Base-by-base conservation (phyloP, 495 filamentous ascomycete genomes). In the Penicillium longicatenatum region DNA sequence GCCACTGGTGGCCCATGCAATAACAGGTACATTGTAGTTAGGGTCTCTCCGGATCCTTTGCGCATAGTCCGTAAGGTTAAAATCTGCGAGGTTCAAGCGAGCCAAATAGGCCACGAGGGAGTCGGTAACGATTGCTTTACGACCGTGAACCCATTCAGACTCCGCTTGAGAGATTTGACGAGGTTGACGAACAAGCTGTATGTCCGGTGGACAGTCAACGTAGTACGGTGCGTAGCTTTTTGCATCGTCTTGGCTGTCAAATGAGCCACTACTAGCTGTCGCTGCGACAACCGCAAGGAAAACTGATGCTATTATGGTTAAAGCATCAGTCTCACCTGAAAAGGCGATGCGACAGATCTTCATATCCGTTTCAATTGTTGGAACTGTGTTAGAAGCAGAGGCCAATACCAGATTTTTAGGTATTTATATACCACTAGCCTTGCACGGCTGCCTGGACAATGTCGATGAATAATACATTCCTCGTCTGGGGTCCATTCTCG, bases 1-100 rank as follows among this genome's bases (percentile, higher is more conserved):
- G 21, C 41, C 41, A 21, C 41, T 44, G 41, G 41, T 44, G 20
- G 41, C 41, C 41, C 41, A 44, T 21, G 41, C 41, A 44, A 44
- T 44, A 17, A 44, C 41, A 10, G 41, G 41, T 5, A 44, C 41
- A 20, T 44, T 44, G 17, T 19, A 19, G 41, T 44, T 7, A 21
- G 17, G 17, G 9, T 44, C 20, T 12, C 11, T 1, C 19, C 21
- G 17, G 5, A 44, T 44, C 12, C 10, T 44, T 8, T 44, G 9
- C 6, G 17, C 10, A 21, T 44, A 44, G 0, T 44, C 41, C 21
- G 4, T 4, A 17, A 44, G 17, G 17, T 44, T 20, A 12, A 44
- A 44, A 8, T n/a, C 17, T 21, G 17, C 6, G 4, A 44, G 41
- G 9, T 44, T 21, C 41, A 44, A 21, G 1, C 41, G 41, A 21